Conservation (phyloP, 2,329 filamentous ascomycete genomes). For the Pseudopithomyces maydicus region DNA sequence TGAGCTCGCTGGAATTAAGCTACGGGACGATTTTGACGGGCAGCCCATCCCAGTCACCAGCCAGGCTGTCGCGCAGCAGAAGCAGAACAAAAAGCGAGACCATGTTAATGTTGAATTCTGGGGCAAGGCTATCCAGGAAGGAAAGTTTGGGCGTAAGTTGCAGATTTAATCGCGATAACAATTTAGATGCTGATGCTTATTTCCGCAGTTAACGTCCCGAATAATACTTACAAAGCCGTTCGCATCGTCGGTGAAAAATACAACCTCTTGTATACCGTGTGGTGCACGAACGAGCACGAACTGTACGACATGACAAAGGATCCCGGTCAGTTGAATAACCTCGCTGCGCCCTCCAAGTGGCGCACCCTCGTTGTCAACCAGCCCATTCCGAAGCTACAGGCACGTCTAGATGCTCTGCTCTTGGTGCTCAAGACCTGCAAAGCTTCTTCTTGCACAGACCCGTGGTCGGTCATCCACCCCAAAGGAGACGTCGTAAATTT, state of each 20-base stretch:
- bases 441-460: conserved; percentile 57
- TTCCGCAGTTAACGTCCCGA: conserved; percentile 18
- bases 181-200: not conserved
- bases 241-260: conserved; percentile 61
- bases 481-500: conserved; percentile 57
- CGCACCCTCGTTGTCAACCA: not conserved
- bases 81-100: conserved; percentile 26
- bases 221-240: conserved; percentile 67
- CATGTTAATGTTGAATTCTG: conserved; percentile 49
- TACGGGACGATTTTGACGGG: conserved; percentile 42
- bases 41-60: conserved; percentile 37
- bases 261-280: conserved; percentile 69
- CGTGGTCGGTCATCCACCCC: conserved; percentile 64
- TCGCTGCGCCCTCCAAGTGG: not conserved
- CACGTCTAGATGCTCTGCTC: conserved; percentile 59
- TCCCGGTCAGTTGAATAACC: conserved; percentile 29
- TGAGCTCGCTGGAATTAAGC: conserved; percentile 30
- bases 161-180: not conserved
- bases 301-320: conserved; percentile 64
- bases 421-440: conserved; percentile 67
- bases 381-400: conserved; percentile 12
- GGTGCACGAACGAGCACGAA: conserved; percentile 71
- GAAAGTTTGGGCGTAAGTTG: conserved; percentile 12
- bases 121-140: conserved; percentile 39
- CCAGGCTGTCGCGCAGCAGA: conserved; percentile 10